Percentiles rank a stretch among this genome's conserved stretches.
Conservation (phyloP, 2,329 filamentous ascomycete genomes). For the Xylaria sp. region DNA sequence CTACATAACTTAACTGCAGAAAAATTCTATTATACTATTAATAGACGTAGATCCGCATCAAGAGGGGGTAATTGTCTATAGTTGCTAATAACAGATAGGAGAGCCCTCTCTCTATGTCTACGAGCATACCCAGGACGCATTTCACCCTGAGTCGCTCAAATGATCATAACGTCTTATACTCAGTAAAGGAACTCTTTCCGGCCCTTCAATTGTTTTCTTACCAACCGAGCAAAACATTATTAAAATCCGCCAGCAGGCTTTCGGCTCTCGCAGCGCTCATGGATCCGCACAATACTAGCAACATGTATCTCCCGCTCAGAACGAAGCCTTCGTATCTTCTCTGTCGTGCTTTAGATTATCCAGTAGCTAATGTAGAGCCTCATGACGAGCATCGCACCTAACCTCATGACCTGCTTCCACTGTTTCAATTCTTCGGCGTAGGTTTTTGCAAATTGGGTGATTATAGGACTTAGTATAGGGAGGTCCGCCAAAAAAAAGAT, state of each 20-base stretch:
- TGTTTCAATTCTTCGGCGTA: conserved; percentile 18
- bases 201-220: neutral
- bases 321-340: neutral
- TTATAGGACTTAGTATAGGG: neutral
- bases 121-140: too few relatives aligned
- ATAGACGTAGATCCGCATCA: too few relatives aligned
- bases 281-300: neutral
- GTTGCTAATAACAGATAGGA: too few relatives aligned
- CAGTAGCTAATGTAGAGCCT: neutral
- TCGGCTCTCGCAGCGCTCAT: conserved; percentile 8
- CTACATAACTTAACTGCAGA: too few relatives aligned
- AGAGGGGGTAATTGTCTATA: too few relatives aligned
- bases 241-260: conserved; percentile 24
- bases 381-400: neutral
- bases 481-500: conserved; percentile 11
- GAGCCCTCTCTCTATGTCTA: too few relatives aligned
- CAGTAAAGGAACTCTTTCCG: neutral
- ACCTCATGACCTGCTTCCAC: conserved; percentile 4
- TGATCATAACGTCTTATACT: neutral
- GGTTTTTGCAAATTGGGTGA: conserved; percentile 22
- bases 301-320: neutral
- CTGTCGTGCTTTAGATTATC: conserved; percentile 12
- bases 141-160: neutral
- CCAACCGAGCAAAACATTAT: conserved; percentile 3
- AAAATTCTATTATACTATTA: too few relatives aligned